phyloP scores from a whole-genome alignment of 2,329 filamentous ascomycete species.

The Mycosphaerella sp. region DNA sequence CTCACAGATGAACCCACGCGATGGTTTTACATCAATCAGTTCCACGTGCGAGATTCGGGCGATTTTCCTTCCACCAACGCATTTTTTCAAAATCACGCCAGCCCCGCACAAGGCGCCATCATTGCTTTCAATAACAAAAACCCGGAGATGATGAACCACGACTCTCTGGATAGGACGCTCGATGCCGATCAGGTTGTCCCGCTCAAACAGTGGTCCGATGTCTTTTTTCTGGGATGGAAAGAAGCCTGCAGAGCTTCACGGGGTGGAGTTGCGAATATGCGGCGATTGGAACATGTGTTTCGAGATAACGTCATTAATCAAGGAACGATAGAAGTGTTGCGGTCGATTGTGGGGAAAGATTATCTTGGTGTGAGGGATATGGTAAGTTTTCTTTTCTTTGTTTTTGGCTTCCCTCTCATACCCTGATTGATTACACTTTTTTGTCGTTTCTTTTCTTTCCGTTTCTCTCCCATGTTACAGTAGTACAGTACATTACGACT shows the following conservation, averaged over 20 bases:
- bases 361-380: not conserved
- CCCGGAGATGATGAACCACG: not conserved
- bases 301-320: not conserved
- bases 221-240: not conserved
- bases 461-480: no score
- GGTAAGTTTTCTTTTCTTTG: not conserved
- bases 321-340: not conserved
- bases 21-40: not conserved
- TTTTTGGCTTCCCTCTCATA: not conserved
- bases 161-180: not conserved
- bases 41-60: not conserved
- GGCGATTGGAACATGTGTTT: constrained; percentile 1
- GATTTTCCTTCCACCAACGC: not conserved
- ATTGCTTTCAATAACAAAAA: not conserved
- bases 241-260: not conserved
- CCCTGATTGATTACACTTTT: not conserved
- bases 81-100: not conserved
- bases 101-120: not conserved
- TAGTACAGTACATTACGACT: no score
- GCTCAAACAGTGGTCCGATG: constrained; percentile 6
- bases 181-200: not conserved
- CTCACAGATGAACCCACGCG: not conserved
- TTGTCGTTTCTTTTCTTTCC: no score
- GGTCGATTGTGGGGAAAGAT: constrained; percentile 1
- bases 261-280: not conserved